Conservation (phyloP, 2,329 filamentous ascomycete genomes). For the Lasiodiplodia citricola region DNA sequence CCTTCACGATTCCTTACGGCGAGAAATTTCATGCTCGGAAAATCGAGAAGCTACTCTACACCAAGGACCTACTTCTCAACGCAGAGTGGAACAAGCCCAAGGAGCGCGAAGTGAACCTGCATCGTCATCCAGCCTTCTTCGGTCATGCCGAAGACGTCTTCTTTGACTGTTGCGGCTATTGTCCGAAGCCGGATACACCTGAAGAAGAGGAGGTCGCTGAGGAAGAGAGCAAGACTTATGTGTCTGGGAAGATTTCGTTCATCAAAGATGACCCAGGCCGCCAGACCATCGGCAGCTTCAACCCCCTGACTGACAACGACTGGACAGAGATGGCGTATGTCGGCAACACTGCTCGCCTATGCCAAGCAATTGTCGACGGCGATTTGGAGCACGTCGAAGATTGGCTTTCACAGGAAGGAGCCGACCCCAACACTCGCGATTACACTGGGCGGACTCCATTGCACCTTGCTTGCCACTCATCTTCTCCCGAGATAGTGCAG, state of each 20-base stretch:
- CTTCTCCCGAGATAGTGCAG: conserved; percentile 72
- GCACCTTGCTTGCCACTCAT: conserved; percentile 74
- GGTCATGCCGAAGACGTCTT: conserved; percentile 76
- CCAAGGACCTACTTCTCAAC: conserved; percentile 80
- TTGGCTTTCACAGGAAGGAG: conserved; percentile 70
- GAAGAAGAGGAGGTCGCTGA: conserved; percentile 75
- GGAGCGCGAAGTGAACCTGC: conserved; percentile 76
- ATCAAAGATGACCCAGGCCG: conserved; percentile 81
- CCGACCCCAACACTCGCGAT: conserved; percentile 75
- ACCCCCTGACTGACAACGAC: conserved; percentile 79
- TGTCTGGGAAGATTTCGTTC: conserved; percentile 75
- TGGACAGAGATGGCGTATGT: conserved; percentile 94
- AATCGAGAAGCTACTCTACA: conserved; percentile 83
- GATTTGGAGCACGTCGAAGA: conserved; percentile 72
- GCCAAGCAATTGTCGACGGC: conserved; percentile 78
- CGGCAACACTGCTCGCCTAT: conserved; percentile 76
- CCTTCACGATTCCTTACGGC: conserved; percentile 70
- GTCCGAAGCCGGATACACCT: conserved; percentile 70
- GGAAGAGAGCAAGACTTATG: conserved; percentile 75
- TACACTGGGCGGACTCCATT: conserved; percentile 80
- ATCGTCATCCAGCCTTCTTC: conserved; percentile 86
- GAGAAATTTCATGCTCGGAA: conserved; percentile 61
- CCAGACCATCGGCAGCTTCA: conserved; percentile 74
- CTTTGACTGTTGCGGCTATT: conserved; percentile 80
- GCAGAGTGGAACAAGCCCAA: conserved; percentile 82